These are phyloP conservation scores for Penicillium palitans DNA, from an alignment of 2,329 filamentous ascomycete genomes.

Conservation along the genomic window DNA sequence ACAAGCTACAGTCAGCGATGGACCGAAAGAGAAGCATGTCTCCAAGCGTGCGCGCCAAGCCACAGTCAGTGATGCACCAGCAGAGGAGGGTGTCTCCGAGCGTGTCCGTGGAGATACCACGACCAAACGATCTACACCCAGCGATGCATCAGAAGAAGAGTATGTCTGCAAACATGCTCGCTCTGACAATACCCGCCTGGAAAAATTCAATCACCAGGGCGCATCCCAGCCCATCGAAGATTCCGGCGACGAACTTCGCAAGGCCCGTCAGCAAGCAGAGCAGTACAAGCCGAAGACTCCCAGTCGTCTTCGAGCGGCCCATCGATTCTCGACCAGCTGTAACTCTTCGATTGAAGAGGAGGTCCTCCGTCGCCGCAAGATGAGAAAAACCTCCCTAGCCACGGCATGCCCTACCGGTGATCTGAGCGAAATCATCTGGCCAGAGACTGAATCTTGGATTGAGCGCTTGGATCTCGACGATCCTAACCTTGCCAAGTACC, in stretches of 20 bases:
- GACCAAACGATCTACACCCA: background rate
- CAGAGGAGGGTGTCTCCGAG: background rate
- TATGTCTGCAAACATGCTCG: background rate
- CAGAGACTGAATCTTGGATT: background rate
- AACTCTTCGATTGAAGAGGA: background rate
- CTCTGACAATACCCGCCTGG: background rate
- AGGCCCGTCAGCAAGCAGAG: conserved; percentile 39
- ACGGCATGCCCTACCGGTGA: background rate
- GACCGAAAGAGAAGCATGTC: background rate
- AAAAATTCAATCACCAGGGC: conserved; percentile 16
- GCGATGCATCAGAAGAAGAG: background rate
- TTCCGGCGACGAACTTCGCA: conserved; percentile 24
- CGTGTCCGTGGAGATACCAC: background rate
- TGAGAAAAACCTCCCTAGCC: background rate
- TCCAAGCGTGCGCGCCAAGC: background rate
- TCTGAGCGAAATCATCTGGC: background rate
- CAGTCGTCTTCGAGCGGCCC: conserved; percentile 43
- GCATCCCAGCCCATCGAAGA: background rate
- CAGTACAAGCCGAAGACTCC: conserved; percentile 47
- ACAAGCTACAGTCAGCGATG: background rate
- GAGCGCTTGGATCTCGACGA: background rate
- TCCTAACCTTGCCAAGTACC: background rate
- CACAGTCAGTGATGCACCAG: background rate
- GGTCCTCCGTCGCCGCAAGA: background rate
- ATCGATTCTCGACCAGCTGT: background rate